A percentile compares a stretch with the other conserved stretches of the same genome.
Conservation (phyloP, 805 yeast genomes). For the Zygoascus bituminiphila region DNA sequence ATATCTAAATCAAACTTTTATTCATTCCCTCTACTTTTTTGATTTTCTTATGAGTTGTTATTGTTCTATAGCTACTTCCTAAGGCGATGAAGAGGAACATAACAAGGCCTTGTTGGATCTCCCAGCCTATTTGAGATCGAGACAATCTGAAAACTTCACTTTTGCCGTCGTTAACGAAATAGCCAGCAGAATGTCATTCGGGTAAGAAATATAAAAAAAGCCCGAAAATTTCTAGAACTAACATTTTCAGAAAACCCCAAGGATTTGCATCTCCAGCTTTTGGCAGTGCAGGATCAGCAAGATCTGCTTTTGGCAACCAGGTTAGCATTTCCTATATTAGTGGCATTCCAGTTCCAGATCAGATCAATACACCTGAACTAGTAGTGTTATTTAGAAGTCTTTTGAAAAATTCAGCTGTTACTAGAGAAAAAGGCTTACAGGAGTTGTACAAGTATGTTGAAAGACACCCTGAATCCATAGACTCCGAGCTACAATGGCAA, state of each 20-base stretch:
- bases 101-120: too few relatives aligned
- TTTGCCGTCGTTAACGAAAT: too few relatives aligned
- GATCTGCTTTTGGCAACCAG: conserved; percentile 24
- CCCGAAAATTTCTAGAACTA: background rate
- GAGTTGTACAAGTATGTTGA: conserved; percentile 40
- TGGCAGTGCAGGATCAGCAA: background rate
- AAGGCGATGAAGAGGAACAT: too few relatives aligned
- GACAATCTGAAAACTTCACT: too few relatives aligned
- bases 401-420: conserved; percentile 71
- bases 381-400: conserved; percentile 66
- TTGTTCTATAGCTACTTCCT: too few relatives aligned
- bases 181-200: background rate
- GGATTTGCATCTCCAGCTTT: background rate
- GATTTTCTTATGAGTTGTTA: too few relatives aligned
- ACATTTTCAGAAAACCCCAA: background rate
- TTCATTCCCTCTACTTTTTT: too few relatives aligned
- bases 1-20: too few relatives aligned
- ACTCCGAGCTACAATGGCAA: conserved; percentile 57
- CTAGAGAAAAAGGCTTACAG: conserved; percentile 68
- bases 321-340: conserved; percentile 68
- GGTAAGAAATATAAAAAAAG: background rate
- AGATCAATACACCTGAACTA: conserved; percentile 40
- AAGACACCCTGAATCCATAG: conserved; percentile 22
- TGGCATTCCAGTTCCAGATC: conserved; percentile 65
- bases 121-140: too few relatives aligned